phyloP scores from a whole-genome alignment of 176 grass and related monocot species.

The Raddia guianensis region DNA sequence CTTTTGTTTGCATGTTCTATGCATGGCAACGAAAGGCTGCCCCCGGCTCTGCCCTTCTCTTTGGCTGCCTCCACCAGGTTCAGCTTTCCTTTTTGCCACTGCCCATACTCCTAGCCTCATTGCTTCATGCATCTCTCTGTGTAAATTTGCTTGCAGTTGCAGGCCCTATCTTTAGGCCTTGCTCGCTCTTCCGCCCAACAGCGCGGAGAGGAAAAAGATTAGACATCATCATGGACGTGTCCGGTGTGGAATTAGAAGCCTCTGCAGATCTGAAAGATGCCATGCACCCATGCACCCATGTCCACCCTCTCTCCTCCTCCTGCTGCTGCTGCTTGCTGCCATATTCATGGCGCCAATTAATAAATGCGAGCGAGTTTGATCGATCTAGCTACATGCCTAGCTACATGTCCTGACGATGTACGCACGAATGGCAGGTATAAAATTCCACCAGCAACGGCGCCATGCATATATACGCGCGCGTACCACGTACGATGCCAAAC shows the following conservation, averaged over 20 bases:
- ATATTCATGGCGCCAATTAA: slow-evolving; percentile 36
- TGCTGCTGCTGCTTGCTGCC: slow-evolving; percentile 27
- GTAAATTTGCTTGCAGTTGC: neutral
- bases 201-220: slow-evolving; percentile 28
- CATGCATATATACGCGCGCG: neutral
- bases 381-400: neutral
- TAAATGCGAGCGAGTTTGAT: slow-evolving; percentile 15
- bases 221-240: slow-evolving; percentile 49
- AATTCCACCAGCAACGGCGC: neutral
- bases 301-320: too few relatives aligned
- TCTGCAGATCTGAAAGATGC: slow-evolving; percentile 43
- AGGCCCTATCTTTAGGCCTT: slow-evolving; percentile 6
- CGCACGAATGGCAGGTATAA: neutral
- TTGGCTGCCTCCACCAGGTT: slow-evolving; percentile 41
- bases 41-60: slow-evolving; percentile 24
- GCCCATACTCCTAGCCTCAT: neutral
- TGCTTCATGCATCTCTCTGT: neutral
- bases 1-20: slow-evolving; percentile 56
- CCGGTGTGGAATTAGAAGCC: slow-evolving; percentile 65
- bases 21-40: slow-evolving; percentile 48
- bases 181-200: slow-evolving; percentile 1
- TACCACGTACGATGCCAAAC: slow-evolving; percentile 11
- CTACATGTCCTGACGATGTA: neutral
- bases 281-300: slow-evolving; percentile 38
- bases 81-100: slow-evolving; percentile 16